phyloP scores from a whole-genome alignment of 257 asterid species.

The Verbena officinalis region DNA sequence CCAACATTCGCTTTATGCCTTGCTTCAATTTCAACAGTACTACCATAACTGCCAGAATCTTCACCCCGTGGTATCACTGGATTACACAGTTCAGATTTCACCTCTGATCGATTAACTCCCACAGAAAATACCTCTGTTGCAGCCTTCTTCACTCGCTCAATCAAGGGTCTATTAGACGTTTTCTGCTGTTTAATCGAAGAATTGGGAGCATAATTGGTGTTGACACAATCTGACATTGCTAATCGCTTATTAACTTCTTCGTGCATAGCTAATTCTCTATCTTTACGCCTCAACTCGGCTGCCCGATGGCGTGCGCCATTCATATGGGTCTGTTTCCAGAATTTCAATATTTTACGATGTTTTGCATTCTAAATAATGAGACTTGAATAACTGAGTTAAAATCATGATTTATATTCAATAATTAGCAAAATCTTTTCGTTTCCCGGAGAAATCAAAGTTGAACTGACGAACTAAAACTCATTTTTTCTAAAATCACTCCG shows the following conservation, averaged over 20 bases:
- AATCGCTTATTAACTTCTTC: slow-evolving; percentile 56
- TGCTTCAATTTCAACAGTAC: slow-evolving; percentile 31
- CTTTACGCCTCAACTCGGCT: slow-evolving; percentile 51
- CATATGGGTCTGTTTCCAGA: slow-evolving; percentile 50
- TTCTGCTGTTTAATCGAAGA: slow-evolving; percentile 25
- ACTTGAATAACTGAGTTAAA: neutral
- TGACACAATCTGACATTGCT: slow-evolving; percentile 44
- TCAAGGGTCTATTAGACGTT: slow-evolving; percentile 44
- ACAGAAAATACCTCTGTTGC: slow-evolving; percentile 44
- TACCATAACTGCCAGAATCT: slow-evolving; percentile 25
- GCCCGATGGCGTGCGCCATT: slow-evolving; percentile 61
- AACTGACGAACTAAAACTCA: neutral
- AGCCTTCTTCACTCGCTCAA: slow-evolving; percentile 47
- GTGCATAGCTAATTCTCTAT: slow-evolving; percentile 44
- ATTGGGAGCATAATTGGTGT: slow-evolving; percentile 18
- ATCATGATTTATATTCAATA: slow-evolving; percentile 11
- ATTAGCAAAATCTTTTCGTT: too few species aligned
- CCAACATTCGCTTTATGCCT: slow-evolving; percentile 21
- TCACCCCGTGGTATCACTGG: slow-evolving; percentile 4
- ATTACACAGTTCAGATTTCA: slow-evolving; percentile 25
- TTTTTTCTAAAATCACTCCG: neutral
- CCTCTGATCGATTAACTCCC: slow-evolving; percentile 28
- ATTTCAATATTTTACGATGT: neutral
- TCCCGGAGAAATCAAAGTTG: neutral
- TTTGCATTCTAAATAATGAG: neutral